phyloP scores from a whole-genome alignment of 2,329 filamentous ascomycete species.

The Colletotrichum liriopes region DNA sequence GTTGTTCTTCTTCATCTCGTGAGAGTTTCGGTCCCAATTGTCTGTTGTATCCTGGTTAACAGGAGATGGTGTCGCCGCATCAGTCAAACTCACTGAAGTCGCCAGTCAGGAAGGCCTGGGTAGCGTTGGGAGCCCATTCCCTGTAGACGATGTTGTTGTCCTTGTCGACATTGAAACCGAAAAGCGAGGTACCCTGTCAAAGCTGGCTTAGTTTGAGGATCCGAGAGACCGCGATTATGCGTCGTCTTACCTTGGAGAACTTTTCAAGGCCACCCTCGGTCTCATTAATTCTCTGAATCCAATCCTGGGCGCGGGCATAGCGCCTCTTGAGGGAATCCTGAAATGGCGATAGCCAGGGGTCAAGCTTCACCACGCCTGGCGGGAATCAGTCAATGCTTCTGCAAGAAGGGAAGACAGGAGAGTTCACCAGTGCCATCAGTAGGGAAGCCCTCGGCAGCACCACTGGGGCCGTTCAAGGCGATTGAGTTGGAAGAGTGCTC shows the following conservation, averaged over 20 bases:
- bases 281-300: slow-evolving; percentile 88
- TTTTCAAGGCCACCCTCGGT: slow-evolving; percentile 91
- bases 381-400: slow-evolving; percentile 30
- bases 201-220: slow-evolving; percentile 3
- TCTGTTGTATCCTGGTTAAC: slow-evolving; percentile 65
- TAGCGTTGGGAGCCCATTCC: slow-evolving; percentile 96
- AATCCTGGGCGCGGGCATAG: slow-evolving; percentile 84
- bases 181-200: slow-evolving; percentile 84
- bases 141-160: slow-evolving; percentile 91
- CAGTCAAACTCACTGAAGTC: slow-evolving; percentile 83
- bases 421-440: slow-evolving; percentile 80
- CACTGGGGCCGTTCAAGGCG: slow-evolving; percentile 53
- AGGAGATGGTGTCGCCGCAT: neutral
- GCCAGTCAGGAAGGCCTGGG: slow-evolving; percentile 87
- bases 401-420: neutral
- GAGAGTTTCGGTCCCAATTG: slow-evolving; percentile 86
- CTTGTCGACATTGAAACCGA: slow-evolving; percentile 85
- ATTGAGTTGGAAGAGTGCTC: slow-evolving; percentile 63
- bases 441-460: slow-evolving; percentile 67
- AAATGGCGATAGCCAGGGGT: slow-evolving; percentile 93
- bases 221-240: neutral
- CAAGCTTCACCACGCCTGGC: slow-evolving; percentile 86
- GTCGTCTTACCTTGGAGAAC: slow-evolving; percentile 81
- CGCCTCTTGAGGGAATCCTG: slow-evolving; percentile 82
- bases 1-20: slow-evolving; percentile 88